Conservation (phyloP, 2,329 filamentous ascomycete genomes). For the Fusarium napiforme region DNA sequence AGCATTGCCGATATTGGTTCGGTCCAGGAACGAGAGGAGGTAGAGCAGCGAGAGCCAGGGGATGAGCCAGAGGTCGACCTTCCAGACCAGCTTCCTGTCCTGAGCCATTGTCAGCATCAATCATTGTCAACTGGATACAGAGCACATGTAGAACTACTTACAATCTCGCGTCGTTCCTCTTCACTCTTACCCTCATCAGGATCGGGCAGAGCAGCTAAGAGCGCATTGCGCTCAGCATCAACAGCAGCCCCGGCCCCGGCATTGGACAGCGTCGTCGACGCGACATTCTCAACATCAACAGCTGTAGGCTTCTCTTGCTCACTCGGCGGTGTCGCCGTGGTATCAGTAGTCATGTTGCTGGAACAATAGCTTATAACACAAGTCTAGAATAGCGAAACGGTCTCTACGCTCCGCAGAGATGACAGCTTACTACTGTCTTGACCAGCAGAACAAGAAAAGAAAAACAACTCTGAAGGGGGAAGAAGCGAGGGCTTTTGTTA, state of each 20-base stretch:
- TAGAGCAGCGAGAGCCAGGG: constrained; percentile 69
- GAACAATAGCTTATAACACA: background rate
- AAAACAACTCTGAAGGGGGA: background rate
- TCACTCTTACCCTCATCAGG: constrained; percentile 68
- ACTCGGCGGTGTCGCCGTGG: constrained; percentile 24
- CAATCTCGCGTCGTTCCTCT: constrained; percentile 69
- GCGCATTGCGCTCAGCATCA: constrained; percentile 44
- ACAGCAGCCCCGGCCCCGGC: constrained; percentile 3
- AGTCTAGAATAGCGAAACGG: background rate
- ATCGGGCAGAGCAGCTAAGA: constrained; percentile 46
- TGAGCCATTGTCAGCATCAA: background rate
- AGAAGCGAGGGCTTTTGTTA: constrained; percentile 19
- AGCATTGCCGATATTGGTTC: constrained; percentile 63
- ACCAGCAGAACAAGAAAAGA: background rate
- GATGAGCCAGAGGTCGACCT: constrained; percentile 66
- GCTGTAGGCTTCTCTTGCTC: constrained; percentile 28
- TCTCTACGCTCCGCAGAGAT: background rate
- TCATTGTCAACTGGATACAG: fast-evolving
- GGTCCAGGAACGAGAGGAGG: constrained; percentile 60
- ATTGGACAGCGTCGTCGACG: background rate
- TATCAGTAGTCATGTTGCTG: constrained; percentile 30
- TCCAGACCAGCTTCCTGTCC: constrained; percentile 65
- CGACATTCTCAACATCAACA: constrained; percentile 30
- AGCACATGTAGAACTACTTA: constrained; percentile 54
- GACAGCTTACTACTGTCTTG: background rate